These are phyloP conservation scores for Trichoderma afroharzianum DNA, from an alignment of 2,329 filamentous ascomycete genomes.

Conservation along the genomic window DNA sequence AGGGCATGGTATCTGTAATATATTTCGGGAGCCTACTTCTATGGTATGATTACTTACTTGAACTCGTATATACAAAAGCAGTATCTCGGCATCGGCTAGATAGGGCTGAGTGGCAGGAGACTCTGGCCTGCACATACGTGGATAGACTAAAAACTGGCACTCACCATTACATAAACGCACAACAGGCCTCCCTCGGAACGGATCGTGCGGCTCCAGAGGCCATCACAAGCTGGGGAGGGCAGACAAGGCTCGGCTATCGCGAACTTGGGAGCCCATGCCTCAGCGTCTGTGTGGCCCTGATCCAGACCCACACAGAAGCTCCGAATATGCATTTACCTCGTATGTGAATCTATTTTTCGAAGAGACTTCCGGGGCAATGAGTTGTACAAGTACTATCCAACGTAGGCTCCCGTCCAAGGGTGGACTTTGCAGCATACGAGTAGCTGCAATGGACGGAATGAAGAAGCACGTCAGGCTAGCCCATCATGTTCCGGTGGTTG, in stretches of 20 bases:
- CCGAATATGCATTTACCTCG: background rate
- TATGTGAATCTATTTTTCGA: background rate
- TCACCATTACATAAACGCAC: background rate
- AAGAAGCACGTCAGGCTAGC: background rate
- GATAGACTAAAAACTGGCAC: background rate
- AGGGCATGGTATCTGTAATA: background rate
- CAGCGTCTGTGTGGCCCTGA: background rate
- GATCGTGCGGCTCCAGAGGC: background rate
- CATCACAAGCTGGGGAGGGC: background rate
- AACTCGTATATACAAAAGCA: background rate
- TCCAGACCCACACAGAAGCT: background rate
- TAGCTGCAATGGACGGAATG: background rate
- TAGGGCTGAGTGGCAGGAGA: background rate
- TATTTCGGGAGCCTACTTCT: background rate
- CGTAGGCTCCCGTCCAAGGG: background rate
- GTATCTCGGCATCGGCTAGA: background rate
- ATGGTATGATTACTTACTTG: background rate
- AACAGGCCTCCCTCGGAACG: background rate
- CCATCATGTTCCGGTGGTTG: background rate
- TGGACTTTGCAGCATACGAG: background rate
- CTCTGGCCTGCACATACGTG: background rate
- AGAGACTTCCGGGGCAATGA: no score
- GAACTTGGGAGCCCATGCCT: background rate
- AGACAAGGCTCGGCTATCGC: background rate
- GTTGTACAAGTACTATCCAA: background rate